Percentiles rank a stretch among this genome's conserved stretches.
Conservation (phyloP, 805 yeast genomes). For the Teunomyces funiuensis region DNA sequence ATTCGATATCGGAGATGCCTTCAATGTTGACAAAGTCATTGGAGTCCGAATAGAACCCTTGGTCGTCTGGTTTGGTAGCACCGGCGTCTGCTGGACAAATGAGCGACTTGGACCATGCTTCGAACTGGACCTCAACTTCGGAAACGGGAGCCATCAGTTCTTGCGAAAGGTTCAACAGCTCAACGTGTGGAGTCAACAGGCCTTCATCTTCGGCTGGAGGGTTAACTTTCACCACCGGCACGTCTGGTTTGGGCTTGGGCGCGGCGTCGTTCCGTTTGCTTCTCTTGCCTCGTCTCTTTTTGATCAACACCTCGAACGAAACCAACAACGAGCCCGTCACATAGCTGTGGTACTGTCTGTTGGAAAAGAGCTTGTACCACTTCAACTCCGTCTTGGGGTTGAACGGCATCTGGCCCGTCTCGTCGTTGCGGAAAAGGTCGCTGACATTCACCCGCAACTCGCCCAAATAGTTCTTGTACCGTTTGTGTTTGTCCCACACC, state of each 20-base stretch:
- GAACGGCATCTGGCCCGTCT: conserved; percentile 11
- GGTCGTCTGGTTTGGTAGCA: conserved; percentile 30
- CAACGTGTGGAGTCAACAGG: conserved; percentile 1
- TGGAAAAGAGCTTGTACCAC: conserved; percentile 48
- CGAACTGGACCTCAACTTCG: conserved; percentile 15
- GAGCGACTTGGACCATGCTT: conserved; percentile 30
- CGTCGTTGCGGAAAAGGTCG: conserved; percentile 25
- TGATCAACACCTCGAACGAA: conserved; percentile 39
- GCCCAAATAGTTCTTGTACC: conserved; percentile 40
- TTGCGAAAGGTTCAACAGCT: conserved; percentile 7
- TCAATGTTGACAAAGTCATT: conserved; percentile 16
- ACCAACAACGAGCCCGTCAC: conserved; percentile 50
- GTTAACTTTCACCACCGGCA: neutral
- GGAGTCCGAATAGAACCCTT: conserved; percentile 37
- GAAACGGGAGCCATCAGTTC: conserved; percentile 9
- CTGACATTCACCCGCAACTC: conserved; percentile 33
- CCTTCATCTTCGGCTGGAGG: neutral
- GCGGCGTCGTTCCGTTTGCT: conserved; percentile 3
- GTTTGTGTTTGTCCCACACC: conserved; percentile 42
- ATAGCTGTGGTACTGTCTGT: conserved; percentile 37
- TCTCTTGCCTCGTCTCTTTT: conserved; percentile 11
- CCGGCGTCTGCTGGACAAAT: conserved; percentile 20
- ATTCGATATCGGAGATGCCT: conserved; percentile 35
- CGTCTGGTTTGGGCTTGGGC: neutral
- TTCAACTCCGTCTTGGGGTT: conserved; percentile 27